A percentile compares a stretch with the other conserved stretches of the same genome.
Evolutionary conservation across 2,329 filamentous ascomycete species (phyloP).

Genomic region (Colletotrichum cordylinicola): DNA sequence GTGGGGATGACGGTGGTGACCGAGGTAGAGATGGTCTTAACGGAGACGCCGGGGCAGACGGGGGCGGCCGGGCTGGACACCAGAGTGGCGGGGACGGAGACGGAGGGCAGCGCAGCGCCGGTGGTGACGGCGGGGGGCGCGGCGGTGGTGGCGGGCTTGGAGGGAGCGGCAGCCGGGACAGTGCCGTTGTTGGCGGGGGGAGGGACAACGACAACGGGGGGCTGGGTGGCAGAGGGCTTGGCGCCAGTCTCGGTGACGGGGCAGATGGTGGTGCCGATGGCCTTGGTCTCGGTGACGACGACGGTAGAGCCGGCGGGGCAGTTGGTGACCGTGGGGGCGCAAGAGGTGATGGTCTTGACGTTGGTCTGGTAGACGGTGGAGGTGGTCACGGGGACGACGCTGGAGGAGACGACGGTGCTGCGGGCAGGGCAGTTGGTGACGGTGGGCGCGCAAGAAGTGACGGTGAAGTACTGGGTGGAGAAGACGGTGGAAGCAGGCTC

Average conservation of each 20-base stretch:
- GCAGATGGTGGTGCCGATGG: conserved; percentile 52
- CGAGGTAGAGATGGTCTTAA: conserved; percentile 60
- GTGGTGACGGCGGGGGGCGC: conserved; percentile 26
- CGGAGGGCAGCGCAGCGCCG: conserved; percentile 21
- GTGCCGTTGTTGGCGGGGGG: conserved; percentile 29
- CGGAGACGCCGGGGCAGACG: conserved; percentile 40
- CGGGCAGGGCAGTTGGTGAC: conserved; percentile 54
- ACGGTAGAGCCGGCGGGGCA: conserved; percentile 56
- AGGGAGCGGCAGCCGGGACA: conserved; percentile 26
- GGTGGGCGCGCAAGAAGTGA: conserved; percentile 58
- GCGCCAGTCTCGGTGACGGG: conserved; percentile 28
- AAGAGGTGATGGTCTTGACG: conserved; percentile 67
- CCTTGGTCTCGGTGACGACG: conserved; percentile 41
- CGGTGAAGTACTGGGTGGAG: conserved; percentile 60
- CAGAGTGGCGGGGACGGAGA: conserved; percentile 23
- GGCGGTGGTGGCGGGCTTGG: conserved; percentile 15
- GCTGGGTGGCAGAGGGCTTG: conserved; percentile 25
- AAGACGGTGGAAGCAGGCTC: conserved; percentile 52
- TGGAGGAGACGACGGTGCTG: conserved; percentile 44
- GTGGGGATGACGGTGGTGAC: conserved; percentile 62
- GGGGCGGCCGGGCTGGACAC: conserved; percentile 19
- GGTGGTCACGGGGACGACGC: conserved; percentile 41
- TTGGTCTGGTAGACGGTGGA: conserved; percentile 62
- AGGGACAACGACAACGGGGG: conserved; percentile 21
- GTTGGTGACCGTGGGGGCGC: conserved; percentile 65